Percentiles rank a stretch among this genome's conserved stretches.
Conservation (phyloP, 306 rosid species). For the Acacia confusa region DNA sequence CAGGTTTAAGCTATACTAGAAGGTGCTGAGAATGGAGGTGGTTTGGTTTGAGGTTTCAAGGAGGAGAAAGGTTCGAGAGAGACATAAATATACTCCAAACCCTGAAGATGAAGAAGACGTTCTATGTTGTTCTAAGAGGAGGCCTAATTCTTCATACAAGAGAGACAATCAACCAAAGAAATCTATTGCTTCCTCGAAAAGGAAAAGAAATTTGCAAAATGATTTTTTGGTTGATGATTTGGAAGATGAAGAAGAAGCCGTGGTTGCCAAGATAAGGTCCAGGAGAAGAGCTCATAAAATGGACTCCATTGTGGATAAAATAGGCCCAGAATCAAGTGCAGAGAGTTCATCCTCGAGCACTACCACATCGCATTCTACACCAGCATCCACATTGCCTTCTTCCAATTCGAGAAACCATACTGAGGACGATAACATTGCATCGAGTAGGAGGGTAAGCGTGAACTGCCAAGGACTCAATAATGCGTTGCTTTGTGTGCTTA, state of each 20-base stretch:
- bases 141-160: slow-evolving; percentile 19
- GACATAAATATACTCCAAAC: not conserved
- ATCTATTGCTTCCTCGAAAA: slow-evolving; percentile 19
- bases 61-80: slow-evolving; percentile 33
- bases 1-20: not conserved
- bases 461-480: not conserved
- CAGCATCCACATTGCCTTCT: not conserved
- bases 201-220: slow-evolving; percentile 34
- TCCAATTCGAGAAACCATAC: not conserved
- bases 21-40: slow-evolving; percentile 52
- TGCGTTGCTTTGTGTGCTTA: not conserved
- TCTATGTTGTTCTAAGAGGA: slow-evolving; percentile 1
- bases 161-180: slow-evolving; percentile 36
- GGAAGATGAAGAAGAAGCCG: slow-evolving; percentile 20
- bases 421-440: not conserved
- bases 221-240: slow-evolving; percentile 24
- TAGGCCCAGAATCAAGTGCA: not conserved
- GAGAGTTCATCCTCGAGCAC: not conserved
- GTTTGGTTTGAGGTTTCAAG: slow-evolving; percentile 19
- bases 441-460: not conserved
- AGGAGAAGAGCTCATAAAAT: slow-evolving; percentile 43
- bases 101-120: slow-evolving; percentile 28
- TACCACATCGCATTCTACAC: not conserved
- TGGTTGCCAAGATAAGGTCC: slow-evolving; percentile 38
- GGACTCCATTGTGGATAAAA: slow-evolving; percentile 11